These are phyloP conservation scores for Penicillium sp. DNA, from an alignment of 2,329 filamentous ascomycete genomes.

Conservation along the genomic window DNA sequence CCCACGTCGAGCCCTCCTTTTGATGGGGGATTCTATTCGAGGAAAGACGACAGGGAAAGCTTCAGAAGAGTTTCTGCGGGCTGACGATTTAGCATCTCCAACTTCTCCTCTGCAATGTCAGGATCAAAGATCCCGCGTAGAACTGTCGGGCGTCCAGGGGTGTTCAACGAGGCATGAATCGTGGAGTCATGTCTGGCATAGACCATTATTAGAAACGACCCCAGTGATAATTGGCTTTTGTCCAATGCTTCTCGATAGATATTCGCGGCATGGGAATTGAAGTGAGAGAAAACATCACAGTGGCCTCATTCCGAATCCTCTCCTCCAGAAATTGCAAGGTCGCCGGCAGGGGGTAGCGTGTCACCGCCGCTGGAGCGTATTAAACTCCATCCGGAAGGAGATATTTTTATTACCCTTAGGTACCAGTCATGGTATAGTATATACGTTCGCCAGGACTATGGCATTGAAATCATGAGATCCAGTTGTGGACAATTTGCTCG, in stretches of 20 bases:
- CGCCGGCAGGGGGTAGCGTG: constrained; percentile 28
- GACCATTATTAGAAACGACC: constrained; percentile 43
- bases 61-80: constrained; percentile 9
- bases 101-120: constrained; percentile 37
- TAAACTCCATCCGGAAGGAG: constrained; percentile 24
- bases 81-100: constrained; percentile 32
- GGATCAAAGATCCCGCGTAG: constrained; percentile 30
- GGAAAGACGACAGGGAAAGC: constrained; percentile 2
- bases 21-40: constrained; percentile 5
- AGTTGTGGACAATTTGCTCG: background rate
- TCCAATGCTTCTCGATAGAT: background rate
- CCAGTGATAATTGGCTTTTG: constrained; percentile 6
- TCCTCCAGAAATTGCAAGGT: constrained; percentile 30
- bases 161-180: constrained; percentile 13
- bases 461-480: background rate
- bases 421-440: background rate
- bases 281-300: constrained; percentile 9
- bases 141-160: background rate
- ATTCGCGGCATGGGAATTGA: constrained; percentile 12
- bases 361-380: constrained; percentile 17
- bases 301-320: constrained; percentile 26
- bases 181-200: constrained; percentile 23
- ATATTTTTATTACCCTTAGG: constrained; percentile 29
- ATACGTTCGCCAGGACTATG: background rate
- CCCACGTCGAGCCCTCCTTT: background rate